phyloP scores from a whole-genome alignment of 176 grass and related monocot genomes.

The Cenchrus fungigraminus region DNA sequence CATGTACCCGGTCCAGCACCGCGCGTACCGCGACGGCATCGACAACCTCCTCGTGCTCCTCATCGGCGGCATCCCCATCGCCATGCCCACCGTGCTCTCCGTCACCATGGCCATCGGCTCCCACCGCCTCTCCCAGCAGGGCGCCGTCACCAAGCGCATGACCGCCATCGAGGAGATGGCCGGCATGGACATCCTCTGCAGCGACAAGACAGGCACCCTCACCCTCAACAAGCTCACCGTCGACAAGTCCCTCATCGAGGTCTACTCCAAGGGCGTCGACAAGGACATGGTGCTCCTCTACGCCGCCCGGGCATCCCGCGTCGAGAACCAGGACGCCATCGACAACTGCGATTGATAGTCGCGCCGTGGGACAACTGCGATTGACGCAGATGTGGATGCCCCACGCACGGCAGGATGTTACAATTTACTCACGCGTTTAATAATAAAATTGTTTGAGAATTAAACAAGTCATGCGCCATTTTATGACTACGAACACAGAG shows the following conservation, averaged over 20 bases:
- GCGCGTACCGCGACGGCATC: conserved; percentile 78
- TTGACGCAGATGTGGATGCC: conserved; percentile 50
- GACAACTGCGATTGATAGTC: conserved; percentile 82
- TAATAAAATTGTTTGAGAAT: no score
- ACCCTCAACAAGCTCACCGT: conserved; percentile 98
- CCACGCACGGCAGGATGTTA: conserved; percentile 57
- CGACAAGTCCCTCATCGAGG: conserved; percentile 88
- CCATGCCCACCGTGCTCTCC: conserved; percentile 95
- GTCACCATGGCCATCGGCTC: conserved; percentile 99
- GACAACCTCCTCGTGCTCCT: conserved; percentile 96
- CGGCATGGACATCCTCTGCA: conserved; percentile 98
- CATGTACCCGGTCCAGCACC: conserved; percentile 90
- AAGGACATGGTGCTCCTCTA: conserved; percentile 82
- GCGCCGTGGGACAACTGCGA: no score
- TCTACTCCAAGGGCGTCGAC: conserved; percentile 71
- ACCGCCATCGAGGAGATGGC: conserved; percentile 99
- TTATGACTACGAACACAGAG: neutral
- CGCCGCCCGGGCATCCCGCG: conserved; percentile 75
- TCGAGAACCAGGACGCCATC: conserved; percentile 98
- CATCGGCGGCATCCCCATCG: conserved; percentile 94
- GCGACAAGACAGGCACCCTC: conserved; percentile 95
- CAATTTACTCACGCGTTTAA: no score
- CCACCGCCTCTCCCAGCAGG: conserved; percentile 84
- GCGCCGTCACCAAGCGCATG: conserved; percentile 98
- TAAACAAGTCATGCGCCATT: neutral